Evolutionary conservation across 2,329 filamentous ascomycete species (phyloP).

Genomic region (Penicillium freii): DNA sequence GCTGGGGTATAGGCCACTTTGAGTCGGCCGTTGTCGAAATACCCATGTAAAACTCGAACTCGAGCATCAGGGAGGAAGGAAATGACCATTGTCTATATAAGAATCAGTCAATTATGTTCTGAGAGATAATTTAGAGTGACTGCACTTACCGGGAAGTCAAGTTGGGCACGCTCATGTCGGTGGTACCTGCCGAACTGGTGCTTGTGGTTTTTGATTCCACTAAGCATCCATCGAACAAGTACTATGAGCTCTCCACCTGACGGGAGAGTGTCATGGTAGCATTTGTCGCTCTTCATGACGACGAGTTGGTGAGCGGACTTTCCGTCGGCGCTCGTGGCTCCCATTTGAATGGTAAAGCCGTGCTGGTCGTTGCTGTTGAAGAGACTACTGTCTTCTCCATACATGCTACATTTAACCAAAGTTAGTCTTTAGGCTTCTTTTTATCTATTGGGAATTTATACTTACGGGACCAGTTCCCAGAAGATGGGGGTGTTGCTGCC

Average conservation of each 20-base stretch:
- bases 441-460: not conserved
- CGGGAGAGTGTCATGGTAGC: not conserved
- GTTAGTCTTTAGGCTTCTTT: not conserved
- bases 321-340: not conserved
- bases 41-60: slow-evolving; percentile 13
- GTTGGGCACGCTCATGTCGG: not conserved
- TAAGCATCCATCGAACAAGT: slow-evolving; percentile 14
- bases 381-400: not conserved
- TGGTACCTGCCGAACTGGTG: not conserved
- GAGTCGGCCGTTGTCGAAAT: slow-evolving; percentile 5
- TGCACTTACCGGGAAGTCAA: slow-evolving; percentile 10
- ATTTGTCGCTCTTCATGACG: slow-evolving; percentile 5
- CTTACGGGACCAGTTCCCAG: not conserved
- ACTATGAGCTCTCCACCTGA: slow-evolving; percentile 10
- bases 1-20: slow-evolving; percentile 9
- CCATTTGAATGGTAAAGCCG: slow-evolving; percentile 2
- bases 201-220: not conserved
- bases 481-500: not conserved
- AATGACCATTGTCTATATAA: slow-evolving; percentile 9
- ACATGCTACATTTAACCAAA: not conserved
- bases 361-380: slow-evolving; percentile 4
- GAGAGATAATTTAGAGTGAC: too few relatives aligned
- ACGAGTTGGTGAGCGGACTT: not conserved
- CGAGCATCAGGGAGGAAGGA: slow-evolving; percentile 10
- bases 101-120: not conserved